Evolutionary conservation across 2,329 filamentous ascomycete species (phyloP).

Genomic region (Colletotrichum spinosum): DNA sequence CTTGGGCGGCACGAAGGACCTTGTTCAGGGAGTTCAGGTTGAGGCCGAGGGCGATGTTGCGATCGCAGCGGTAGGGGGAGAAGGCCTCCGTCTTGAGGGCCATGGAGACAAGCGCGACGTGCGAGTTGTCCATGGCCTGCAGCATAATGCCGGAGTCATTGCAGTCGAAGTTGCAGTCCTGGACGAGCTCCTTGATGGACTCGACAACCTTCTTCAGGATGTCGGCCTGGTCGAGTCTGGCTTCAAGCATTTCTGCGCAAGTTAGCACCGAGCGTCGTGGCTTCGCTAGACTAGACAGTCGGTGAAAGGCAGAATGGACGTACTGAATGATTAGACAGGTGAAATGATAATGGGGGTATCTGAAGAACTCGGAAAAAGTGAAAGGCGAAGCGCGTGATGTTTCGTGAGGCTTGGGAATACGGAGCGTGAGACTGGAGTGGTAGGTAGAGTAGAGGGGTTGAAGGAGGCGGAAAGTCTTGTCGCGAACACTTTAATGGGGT

Average conservation of each 20-base stretch:
- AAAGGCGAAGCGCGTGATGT: conserved; percentile 10
- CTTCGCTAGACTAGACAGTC: not conserved
- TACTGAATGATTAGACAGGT: conserved; percentile 28
- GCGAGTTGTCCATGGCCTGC: conserved; percentile 99
- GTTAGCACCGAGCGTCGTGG: conserved; percentile 48
- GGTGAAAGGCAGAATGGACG: not conserved
- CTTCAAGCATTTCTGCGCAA: conserved; percentile 82
- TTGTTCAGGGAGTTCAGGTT: conserved; percentile 97
- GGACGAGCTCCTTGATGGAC: conserved; percentile 98
- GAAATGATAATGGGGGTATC: conserved; percentile 32
- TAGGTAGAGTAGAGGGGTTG: conserved; percentile 22
- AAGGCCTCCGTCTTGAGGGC: conserved; percentile 96
- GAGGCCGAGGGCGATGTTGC: conserved; percentile 97
- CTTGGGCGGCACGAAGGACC: conserved; percentile 93
- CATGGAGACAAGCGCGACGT: conserved; percentile 99
- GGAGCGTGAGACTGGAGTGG: conserved; percentile 11
- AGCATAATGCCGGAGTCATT: conserved; percentile 99
- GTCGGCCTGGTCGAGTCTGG: conserved; percentile 92
- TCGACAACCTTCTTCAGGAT: conserved; percentile 99
- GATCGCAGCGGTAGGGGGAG: conserved; percentile 96
- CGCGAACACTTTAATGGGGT: conserved; percentile 48
- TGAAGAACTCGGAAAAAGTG: conserved; percentile 16
- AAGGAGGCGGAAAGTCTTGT: conserved; percentile 34
- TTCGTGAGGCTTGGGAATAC: conserved; percentile 18
- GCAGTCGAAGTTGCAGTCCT: conserved; percentile 99